Evolutionary conservation across 2,329 filamentous ascomycete species (phyloP).

Genomic region (Talaromyces sp.): DNA sequence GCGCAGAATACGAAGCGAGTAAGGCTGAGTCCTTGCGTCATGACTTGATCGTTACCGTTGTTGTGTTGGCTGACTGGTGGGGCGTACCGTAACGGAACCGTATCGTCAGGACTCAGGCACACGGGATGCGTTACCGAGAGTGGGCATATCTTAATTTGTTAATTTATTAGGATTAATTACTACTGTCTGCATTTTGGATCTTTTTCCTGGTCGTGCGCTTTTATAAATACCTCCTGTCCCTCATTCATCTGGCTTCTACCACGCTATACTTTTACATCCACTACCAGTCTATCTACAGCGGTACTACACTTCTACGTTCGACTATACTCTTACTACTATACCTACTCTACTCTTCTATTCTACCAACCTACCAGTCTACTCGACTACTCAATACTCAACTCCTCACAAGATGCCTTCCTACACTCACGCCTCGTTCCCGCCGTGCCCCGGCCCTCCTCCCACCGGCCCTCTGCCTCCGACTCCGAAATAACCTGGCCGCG

Average conservation of each 20-base stretch:
- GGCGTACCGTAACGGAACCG: background rate
- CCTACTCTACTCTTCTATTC: background rate
- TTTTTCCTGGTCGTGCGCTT: background rate
- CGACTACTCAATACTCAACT: too few species aligned
- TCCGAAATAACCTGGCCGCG: conserved; percentile 8
- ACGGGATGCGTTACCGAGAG: background rate
- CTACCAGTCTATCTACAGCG: too few species aligned
- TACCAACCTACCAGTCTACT: background rate
- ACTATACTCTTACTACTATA: too few species aligned
- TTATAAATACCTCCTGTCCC: background rate
- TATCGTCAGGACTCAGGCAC: too few species aligned
- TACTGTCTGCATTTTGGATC: background rate
- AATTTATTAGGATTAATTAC: background rate
- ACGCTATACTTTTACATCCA: background rate
- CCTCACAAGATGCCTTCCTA: conserved; percentile 8
- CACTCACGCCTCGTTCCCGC: conserved; percentile 9
- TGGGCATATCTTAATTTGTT: background rate
- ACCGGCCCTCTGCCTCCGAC: conserved; percentile 12
- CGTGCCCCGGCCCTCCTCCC: conserved; percentile 11
- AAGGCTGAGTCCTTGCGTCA: conserved; percentile 1
- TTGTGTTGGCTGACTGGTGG: background rate
- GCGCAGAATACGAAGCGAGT: background rate
- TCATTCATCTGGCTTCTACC: background rate
- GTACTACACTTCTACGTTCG: too few species aligned
- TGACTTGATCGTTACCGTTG: background rate